Base-by-base conservation (phyloP, 2,329 filamentous ascomycete genomes). In the Pseudogymnoascus sp. region DNA sequence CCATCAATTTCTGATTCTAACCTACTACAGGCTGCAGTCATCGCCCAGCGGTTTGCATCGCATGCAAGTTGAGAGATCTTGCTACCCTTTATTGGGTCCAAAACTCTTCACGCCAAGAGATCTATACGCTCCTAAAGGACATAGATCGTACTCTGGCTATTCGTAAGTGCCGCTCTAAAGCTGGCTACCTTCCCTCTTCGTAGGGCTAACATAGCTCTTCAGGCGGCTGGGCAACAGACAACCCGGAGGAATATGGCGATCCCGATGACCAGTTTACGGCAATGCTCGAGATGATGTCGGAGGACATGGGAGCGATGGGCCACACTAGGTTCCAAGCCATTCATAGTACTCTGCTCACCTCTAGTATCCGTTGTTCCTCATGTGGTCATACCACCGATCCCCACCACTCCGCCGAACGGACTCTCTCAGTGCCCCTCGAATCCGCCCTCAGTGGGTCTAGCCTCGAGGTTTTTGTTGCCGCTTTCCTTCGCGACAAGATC, bases 261-360 rank as follows among this genome's bases (percentile, higher is more conserved):
- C 70, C 72, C 16, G 69, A 71, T 5, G 73, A 75, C 42, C 71
- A 71, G 45, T 45, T 71, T 1, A 64, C 62, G 2, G 72, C 69
- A 69, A 64, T 74, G 14, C 42, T 71, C 6, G 64, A 67, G 5
- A 64, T 65, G 14, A 67, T 74, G 18, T 57, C 61, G 1, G 57
- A 69, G n/a, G 69, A 74, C 57, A 47, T 74, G 7, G 62, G 47
- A 68, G 64, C 18, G 2, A 39, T 54, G 3, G 42, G 42, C 29
- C 40, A 47, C 21, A 39, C 63, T 14, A 54, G 45, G 23, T 64
- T 71, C 36, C 66, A 71, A n/a, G 63, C 67, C 10, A 62, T 70
- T n/a, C 67, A 67, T 47, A 60, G 61, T 12, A 64, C 66, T 23
- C 63, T 62, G 12, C 61, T 65, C 4, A 62, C 63, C 21, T 66